phyloP scores from a whole-genome alignment of 208 protist species.

The Novymonas esmeraldas region DNA sequence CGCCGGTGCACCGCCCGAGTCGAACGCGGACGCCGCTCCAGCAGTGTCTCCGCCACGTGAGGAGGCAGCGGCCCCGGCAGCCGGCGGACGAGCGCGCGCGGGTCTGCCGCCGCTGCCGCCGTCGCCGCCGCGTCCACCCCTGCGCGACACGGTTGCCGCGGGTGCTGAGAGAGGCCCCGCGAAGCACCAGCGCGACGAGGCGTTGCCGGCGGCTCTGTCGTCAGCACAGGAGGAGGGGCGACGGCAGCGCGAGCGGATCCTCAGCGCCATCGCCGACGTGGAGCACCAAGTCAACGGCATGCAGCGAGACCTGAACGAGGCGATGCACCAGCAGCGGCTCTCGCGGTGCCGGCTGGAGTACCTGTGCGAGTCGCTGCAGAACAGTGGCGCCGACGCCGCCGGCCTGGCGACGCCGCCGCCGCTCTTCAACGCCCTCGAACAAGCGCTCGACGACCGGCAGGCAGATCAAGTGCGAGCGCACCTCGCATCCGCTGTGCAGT shows the following conservation, averaged over 20 bases:
- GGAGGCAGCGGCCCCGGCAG: not conserved
- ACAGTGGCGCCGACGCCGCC: not conserved
- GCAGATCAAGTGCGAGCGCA: conserved; percentile 8
- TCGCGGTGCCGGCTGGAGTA: conserved; percentile 28
- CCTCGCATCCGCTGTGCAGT: not conserved
- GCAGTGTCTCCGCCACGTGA: not conserved
- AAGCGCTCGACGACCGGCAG: conserved; percentile 25
- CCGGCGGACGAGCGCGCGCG: not conserved
- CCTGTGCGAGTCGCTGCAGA: conserved; percentile 32
- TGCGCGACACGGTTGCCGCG: not conserved
- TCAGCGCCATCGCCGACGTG: conserved; percentile 50
- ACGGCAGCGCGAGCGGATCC: conserved; percentile 43
- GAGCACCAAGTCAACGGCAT: conserved; percentile 51
- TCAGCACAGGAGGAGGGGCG: conserved; percentile 22
- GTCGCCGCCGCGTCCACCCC: not conserved
- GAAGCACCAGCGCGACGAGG: not conserved
- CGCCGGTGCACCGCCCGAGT: not conserved
- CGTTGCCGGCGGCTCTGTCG: not conserved
- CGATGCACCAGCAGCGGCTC: conserved; percentile 33
- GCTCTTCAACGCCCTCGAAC: conserved; percentile 21
- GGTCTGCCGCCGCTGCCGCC: conserved; percentile 14
- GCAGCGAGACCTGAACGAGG: conserved; percentile 52
- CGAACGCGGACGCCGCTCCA: not conserved
- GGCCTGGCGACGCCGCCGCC: not conserved
- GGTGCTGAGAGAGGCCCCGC: not conserved